These are phyloP conservation scores for Neonectria sp. DNA, from an alignment of 2,329 filamentous ascomycete genomes.

Conservation along the genomic window DNA sequence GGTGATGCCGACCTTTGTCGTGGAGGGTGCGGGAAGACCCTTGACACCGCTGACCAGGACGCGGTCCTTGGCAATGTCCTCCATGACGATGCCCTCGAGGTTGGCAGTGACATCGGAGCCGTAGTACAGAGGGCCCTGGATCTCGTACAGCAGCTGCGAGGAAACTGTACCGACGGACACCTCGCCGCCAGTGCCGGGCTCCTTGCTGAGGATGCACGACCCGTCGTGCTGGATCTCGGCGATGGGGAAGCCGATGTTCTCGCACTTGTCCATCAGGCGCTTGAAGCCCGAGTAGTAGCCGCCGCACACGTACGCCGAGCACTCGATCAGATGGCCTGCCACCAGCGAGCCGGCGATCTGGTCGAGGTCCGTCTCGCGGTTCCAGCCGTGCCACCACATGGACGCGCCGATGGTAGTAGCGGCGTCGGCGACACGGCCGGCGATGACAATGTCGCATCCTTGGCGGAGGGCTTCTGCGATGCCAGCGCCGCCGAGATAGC, in stretches of 20 bases:
- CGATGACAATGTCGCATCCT: constrained; percentile 62
- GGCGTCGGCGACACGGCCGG: constrained; percentile 62
- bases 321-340: constrained; percentile 67
- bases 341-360: constrained; percentile 63
- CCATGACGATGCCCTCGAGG: constrained; percentile 58
- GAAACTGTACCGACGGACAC: constrained; percentile 50
- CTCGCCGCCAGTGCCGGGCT: constrained; percentile 51
- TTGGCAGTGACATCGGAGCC: constrained; percentile 58
- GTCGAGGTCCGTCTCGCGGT: constrained; percentile 59
- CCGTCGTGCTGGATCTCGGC: constrained; percentile 52
- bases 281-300: constrained; percentile 65
- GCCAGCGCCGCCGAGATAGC: constrained; percentile 56
- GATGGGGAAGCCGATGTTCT: constrained; percentile 50
- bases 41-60: constrained; percentile 43
- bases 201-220: constrained; percentile 51
- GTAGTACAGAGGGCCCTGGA: constrained; percentile 57
- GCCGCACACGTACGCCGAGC: constrained; percentile 66
- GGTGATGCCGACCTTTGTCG: constrained; percentile 54
- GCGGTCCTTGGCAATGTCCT: constrained; percentile 57
- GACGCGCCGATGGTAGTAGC: constrained; percentile 67
- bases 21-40: constrained; percentile 42
- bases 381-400: constrained; percentile 68
- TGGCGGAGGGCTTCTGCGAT: constrained; percentile 57
- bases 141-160: constrained; percentile 57
- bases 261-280: constrained; percentile 42